Base-by-base conservation (phyloP, 305 asterid species). In the Solanum chacoense region DNA sequence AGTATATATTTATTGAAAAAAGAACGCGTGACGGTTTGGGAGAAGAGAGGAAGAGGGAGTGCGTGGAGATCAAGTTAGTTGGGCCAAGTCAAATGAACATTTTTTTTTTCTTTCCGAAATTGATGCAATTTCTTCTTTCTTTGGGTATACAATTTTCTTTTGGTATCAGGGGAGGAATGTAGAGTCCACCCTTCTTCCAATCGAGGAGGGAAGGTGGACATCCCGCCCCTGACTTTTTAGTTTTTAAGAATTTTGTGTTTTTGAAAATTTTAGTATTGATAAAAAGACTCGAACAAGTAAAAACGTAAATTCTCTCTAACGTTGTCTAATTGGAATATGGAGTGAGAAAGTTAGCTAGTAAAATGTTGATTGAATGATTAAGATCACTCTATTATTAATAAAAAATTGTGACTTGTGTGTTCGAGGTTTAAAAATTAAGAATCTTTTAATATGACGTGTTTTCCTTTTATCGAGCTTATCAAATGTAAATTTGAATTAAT, bases 61-160 rank as follows among this genome's bases (percentile, higher is more conserved):
- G 67, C 11, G 91, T 37, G 91, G 91, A 85, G 88, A 29, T 37
- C 55, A 84, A 71, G 89, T 83, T 87, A 26, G 86, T 89, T 77
- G 85, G 93, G 92, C 86, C 32, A 89, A 93, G 92, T 91, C 93
- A 90, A 91, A 59, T 59, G 86, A 67, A 90, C 37, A 67, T 55
- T 22, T 2, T 45, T 34, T 31, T 35, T 8, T 20, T 29, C 26
- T 38, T 35, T 22, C 37, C 79, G 26, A 85, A 69, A 85, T 35
- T 34, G 67, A 38, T 85, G 78, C 77, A n/a, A 34, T 35, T 85
- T 69, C 22, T 3, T 36, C 8, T 4, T 77, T 1, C 7, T n/a
- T 77, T 11, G 13, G 2, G 55, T 24, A 2, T 37, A 7, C 4
- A 24, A 37, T 37, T 37, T 37, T 37, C 34, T 38, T 37, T 75